Evolutionary conservation across 768 basidiomycete species (phyloP).

Genomic region (Daedalea quercina): DNA sequence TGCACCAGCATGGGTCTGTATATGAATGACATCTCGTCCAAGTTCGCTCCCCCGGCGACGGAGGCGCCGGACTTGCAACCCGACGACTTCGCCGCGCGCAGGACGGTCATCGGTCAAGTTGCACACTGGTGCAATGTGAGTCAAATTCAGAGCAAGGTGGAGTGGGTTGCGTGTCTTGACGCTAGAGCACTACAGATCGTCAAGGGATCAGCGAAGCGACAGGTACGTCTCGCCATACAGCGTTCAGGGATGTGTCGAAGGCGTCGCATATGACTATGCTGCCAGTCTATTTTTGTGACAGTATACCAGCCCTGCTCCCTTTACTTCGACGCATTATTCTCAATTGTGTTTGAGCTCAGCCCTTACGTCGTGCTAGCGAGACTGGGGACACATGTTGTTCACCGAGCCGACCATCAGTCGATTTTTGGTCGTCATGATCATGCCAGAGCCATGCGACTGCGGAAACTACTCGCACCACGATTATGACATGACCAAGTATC

Average conservation of each 20-base stretch:
- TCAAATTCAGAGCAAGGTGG: not conserved
- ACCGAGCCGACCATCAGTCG: slow-evolving; percentile 19
- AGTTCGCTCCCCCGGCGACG: slow-evolving; percentile 19
- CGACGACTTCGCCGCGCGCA: slow-evolving; percentile 23
- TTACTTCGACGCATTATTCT: no score
- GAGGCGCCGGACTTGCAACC: slow-evolving; percentile 18
- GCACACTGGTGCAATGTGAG: slow-evolving; percentile 10
- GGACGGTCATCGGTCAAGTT: slow-evolving; percentile 23
- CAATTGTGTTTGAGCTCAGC: not conserved
- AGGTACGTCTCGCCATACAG: slow-evolving; percentile 14
- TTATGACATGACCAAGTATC: slow-evolving; percentile 26
- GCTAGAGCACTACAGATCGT: slow-evolving; percentile 15
- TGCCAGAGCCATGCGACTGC: slow-evolving; percentile 13
- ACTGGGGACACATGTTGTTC: slow-evolving; percentile 29
- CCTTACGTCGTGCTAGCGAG: slow-evolving; percentile 16
- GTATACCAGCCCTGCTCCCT: no score
- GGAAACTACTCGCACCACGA: slow-evolving; percentile 26
- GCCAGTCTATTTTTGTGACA: no score
- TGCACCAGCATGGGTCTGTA: slow-evolving; percentile 23
- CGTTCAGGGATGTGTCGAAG: not conserved
- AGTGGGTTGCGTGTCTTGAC: slow-evolving; percentile 13
- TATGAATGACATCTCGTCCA: slow-evolving; percentile 22
- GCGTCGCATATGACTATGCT: not conserved
- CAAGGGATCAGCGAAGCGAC: slow-evolving; percentile 21
- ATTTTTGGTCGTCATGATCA: slow-evolving; percentile 24